These are phyloP conservation scores for Phytopythium ostracodes DNA, from an alignment of 352 stramenopile species.

Conservation along the genomic window DNA sequence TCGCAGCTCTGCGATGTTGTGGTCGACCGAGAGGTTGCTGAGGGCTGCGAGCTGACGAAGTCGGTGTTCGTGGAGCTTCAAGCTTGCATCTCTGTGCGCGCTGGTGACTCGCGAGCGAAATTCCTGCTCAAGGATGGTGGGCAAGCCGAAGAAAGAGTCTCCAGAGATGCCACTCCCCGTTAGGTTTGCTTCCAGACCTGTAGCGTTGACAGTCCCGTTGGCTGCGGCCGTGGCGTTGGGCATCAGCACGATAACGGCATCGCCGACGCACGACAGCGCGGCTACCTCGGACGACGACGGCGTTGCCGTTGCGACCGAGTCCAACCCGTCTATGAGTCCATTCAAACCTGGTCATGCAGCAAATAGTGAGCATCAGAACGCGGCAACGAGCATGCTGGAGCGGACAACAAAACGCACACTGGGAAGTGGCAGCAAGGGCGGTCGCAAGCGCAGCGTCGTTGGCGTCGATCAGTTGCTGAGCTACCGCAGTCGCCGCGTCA, in stretches of 20 bases:
- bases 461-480: slow-evolving; percentile 24
- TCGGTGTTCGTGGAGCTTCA: neutral
- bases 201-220: neutral
- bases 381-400: neutral
- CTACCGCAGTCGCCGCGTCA: slow-evolving; percentile 3
- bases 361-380: neutral
- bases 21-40: neutral
- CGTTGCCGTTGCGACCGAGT: neutral
- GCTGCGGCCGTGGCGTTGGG: neutral
- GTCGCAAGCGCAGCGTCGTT: slow-evolving; percentile 18
- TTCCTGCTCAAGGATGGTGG: neutral
- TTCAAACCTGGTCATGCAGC: neutral
- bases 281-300: neutral
- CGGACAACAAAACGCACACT: slow-evolving; percentile 13
- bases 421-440: slow-evolving; percentile 16
- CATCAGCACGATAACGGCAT: neutral
- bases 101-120: neutral
- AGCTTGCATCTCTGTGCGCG: neutral
- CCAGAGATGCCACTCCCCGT: neutral
- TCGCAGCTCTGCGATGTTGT: neutral
- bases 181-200: neutral
- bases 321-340: neutral
- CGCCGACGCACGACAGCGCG: neutral
- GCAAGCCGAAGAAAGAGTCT: neutral
- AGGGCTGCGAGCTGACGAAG: neutral